Conservation (phyloP, 345 rosid genomes). For the Iberis pinnata region DNA sequence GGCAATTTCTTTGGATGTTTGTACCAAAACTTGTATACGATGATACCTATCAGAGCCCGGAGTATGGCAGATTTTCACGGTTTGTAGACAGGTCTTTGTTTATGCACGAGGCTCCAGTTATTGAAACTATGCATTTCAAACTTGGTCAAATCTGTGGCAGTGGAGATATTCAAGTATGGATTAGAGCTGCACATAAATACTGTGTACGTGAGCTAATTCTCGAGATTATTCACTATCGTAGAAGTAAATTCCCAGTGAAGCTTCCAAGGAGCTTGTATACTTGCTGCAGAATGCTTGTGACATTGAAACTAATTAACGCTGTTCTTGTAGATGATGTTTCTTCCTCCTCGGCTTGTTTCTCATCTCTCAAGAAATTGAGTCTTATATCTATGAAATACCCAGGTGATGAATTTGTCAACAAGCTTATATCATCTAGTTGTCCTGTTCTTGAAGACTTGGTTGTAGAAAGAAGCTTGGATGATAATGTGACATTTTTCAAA, state of each 20-base stretch:
- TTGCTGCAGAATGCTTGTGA: not conserved
- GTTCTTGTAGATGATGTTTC: not conserved
- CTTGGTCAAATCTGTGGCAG: not conserved
- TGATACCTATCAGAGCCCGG: not conserved
- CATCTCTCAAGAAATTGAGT: not conserved
- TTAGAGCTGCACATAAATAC: not conserved
- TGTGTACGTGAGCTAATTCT: not conserved
- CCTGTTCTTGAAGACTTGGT: not conserved
- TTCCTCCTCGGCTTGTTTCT: not conserved
- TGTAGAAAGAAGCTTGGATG: not conserved
- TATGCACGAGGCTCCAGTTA: not conserved
- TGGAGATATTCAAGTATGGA: not conserved
- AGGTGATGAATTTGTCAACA: not conserved
- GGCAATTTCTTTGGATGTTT: not conserved
- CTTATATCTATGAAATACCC: not conserved
- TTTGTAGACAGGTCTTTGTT: conserved; percentile 4
- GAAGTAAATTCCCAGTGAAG: not conserved
- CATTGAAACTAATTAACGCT: not conserved
- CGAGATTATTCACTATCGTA: no score
- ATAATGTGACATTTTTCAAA: not conserved
- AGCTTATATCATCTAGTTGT: not conserved
- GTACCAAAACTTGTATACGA: not conserved
- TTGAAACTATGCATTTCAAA: conserved; percentile 2
- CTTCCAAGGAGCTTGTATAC: not conserved
- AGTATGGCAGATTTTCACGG: not conserved